phyloP scores from a whole-genome alignment of 2,329 filamentous ascomycete genomes.

The Phyllosticta citriasiana region DNA sequence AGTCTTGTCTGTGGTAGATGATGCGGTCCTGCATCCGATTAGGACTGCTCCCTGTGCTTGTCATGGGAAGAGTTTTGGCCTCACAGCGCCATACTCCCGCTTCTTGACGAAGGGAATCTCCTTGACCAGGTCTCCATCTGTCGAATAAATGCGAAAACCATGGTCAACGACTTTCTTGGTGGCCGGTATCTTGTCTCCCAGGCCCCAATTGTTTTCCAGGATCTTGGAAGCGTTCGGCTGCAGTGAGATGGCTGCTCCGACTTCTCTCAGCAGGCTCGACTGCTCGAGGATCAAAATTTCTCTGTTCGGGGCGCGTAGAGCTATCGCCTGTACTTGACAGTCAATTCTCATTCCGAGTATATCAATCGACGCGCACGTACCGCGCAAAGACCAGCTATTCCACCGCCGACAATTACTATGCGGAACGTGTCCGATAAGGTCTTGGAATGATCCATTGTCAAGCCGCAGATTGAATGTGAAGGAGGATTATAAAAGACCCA shows the following conservation, averaged over 20 bases:
- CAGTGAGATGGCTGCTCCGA: slow-evolving; percentile 33
- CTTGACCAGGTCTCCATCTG: slow-evolving; percentile 22
- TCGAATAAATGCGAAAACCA: slow-evolving; percentile 27
- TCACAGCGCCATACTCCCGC: slow-evolving; percentile 25
- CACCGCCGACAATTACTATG: slow-evolving; percentile 21
- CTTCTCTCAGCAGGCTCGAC: slow-evolving; percentile 24
- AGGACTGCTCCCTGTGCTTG: not conserved
- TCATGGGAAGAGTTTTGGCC: too few relatives aligned
- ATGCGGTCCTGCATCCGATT: slow-evolving; percentile 19
- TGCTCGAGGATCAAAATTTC: slow-evolving; percentile 27
- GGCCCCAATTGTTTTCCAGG: slow-evolving; percentile 20
- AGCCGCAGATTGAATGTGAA: not conserved
- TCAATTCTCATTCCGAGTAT: not conserved
- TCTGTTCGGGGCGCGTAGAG: slow-evolving; percentile 23
- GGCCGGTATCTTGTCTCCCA: slow-evolving; percentile 15
- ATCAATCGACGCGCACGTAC: not conserved
- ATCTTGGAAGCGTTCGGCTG: slow-evolving; percentile 34
- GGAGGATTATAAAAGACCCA: not conserved
- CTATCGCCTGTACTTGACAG: slow-evolving; percentile 22
- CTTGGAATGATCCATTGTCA: not conserved
- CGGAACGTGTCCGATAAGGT: slow-evolving; percentile 14
- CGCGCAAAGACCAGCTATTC: slow-evolving; percentile 1
- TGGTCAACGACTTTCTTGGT: slow-evolving; percentile 25
- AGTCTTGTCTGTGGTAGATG: slow-evolving; percentile 34
- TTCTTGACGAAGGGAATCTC: slow-evolving; percentile 22